Percentiles rank a stretch among this genome's conserved stretches.
Conservation (phyloP, 1,139 yeast genomes). For the Taphrina pruni region DNA sequence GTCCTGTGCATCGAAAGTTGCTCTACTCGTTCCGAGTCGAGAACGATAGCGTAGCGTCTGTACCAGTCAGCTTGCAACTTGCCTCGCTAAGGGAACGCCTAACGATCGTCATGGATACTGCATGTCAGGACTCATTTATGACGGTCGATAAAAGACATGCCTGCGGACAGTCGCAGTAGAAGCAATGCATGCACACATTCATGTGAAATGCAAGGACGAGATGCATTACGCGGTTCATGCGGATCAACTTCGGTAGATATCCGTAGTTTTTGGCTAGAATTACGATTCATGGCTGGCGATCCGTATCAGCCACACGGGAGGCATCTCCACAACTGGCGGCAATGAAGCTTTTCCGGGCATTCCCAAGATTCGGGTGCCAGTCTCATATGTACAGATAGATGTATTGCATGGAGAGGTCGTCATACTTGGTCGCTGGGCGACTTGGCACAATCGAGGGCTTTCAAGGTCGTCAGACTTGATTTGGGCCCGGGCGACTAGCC, state of each 20-base stretch:
- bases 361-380: too few relatives aligned
- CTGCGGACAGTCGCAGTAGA: not conserved
- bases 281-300: not conserved
- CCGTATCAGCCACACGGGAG: not conserved
- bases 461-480: too few relatives aligned
- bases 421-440: too few relatives aligned
- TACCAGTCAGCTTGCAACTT: not conserved
- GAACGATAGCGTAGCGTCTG: constrained; percentile 40
- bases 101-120: not conserved
- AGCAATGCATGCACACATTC: not conserved
- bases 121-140: too few relatives aligned
- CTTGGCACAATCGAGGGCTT: too few relatives aligned
- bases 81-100: not conserved
- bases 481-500: too few relatives aligned
- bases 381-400: too few relatives aligned
- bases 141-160: too few relatives aligned
- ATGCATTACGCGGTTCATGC: not conserved
- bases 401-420: too few relatives aligned
- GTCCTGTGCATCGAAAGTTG: constrained; percentile 11
- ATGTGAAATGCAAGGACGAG: not conserved
- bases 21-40: constrained; percentile 21
- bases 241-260: not conserved
- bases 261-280: not conserved
- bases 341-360: too few relatives aligned
- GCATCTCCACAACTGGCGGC: not conserved